phyloP scores from a whole-genome alignment of 2,329 filamentous ascomycete genomes.

The Neobulgaria alba region DNA sequence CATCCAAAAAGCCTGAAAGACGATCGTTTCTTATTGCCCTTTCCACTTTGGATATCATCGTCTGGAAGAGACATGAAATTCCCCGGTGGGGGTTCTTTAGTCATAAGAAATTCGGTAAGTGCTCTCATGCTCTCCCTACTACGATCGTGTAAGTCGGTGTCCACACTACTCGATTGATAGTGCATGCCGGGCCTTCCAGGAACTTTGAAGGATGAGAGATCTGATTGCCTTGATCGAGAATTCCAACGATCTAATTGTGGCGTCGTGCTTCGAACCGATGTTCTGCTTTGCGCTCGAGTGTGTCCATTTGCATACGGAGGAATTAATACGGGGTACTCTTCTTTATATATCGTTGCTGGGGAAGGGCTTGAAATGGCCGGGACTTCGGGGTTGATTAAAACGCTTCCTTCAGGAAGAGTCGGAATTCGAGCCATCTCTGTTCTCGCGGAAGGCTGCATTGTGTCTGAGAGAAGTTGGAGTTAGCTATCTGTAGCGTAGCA shows the following conservation, averaged over 20 bases:
- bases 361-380: background rate
- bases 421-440: background rate
- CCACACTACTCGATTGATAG: conserved; percentile 3
- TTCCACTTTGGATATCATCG: conserved; percentile 27
- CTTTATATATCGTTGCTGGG: too few species aligned
- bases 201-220: background rate
- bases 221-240: conserved; percentile 5
- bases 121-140: conserved; percentile 25
- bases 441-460: background rate
- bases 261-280: background rate
- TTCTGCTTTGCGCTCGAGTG: background rate
- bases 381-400: background rate
- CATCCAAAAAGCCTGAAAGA: conserved; percentile 35
- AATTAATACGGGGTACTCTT: too few species aligned
- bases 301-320: background rate
- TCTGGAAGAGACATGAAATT: conserved; percentile 41
- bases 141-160: conserved; percentile 3
- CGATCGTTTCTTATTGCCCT: conserved; percentile 29
- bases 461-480: background rate
- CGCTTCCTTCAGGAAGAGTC: background rate
- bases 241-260: conserved; percentile 7
- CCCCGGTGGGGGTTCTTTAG: conserved; percentile 38
- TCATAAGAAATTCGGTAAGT: conserved; percentile 42
- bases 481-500: background rate
- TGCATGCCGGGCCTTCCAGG: conserved; percentile 1